phyloP scores from a whole-genome alignment of 2,329 filamentous ascomycete species.

The Monilinia polystroma region DNA sequence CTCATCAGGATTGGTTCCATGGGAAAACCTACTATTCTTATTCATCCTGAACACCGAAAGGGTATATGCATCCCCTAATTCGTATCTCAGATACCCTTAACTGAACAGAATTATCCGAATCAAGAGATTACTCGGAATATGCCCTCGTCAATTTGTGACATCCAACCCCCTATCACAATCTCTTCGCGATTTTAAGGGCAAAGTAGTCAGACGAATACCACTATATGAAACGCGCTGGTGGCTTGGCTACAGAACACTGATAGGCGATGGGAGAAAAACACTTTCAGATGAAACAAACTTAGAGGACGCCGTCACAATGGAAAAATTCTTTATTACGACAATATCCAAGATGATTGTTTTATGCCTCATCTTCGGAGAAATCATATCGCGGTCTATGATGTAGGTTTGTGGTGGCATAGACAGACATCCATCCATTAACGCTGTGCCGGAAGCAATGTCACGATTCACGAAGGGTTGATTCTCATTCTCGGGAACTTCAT shows the following conservation, averaged over 20 bases:
- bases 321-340: background rate
- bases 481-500: background rate
- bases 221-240: constrained; percentile 14
- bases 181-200: background rate
- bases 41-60: constrained; percentile 8
- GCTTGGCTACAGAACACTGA: constrained; percentile 10
- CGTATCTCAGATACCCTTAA: background rate
- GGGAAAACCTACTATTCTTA: background rate
- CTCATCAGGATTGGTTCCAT: background rate
- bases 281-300: constrained; percentile 17
- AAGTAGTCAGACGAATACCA: background rate
- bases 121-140: background rate
- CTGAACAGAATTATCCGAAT: background rate
- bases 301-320: constrained; percentile 1
- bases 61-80: background rate
- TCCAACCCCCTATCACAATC: constrained; percentile 1
- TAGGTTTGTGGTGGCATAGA: background rate
- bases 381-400: background rate
- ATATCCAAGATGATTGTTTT: background rate
- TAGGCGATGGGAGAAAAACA: background rate
- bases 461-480: background rate
- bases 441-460: background rate
- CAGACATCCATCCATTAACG: background rate
- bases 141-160: constrained; percentile 5
- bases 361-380: background rate